Evolutionary conservation across 1,284 basidiomycete genomes (phyloP), one percentile per base, ranked within the genome.

Genomic region (Tilletia indica): DNA sequence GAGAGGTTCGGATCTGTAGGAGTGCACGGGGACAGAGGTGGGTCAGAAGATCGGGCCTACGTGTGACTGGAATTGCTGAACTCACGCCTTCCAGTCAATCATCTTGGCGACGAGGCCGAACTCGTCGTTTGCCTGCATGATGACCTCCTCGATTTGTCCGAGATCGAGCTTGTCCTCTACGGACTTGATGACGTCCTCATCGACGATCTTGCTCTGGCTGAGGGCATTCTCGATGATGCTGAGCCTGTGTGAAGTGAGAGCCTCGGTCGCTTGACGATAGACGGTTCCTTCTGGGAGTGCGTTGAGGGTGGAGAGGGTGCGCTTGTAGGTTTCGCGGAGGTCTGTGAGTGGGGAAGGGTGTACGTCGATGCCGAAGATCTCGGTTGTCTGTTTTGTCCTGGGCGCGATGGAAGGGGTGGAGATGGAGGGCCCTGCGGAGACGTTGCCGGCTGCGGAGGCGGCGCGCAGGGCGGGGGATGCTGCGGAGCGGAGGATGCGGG

Each of bases 41-140:
- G 45, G 42, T 70, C 70, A 39, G 54, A 21, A 49, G 72, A 9
- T 19, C 19, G 54, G 11, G n/a, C 1, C 11, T 34, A 34, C 19
- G n/a, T 11, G 21, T 19, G 8, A 11, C 54, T 21, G 54, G 54
- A 66, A 48, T 49, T 36, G 66, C 16, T 66, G 38, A 21, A 92
- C 93, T 87, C 85, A 99, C 95, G 92, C 89, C 87, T 97, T 97
- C 93, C 93, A 98, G 83, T 96, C 92, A 34, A 91, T 83, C 91
- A 98, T 93, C 86, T 93, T 93, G 49, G 87, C 87, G 1, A 89
- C 92, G 61, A 98, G 87, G 68, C 86, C 87, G 72, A 93, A 87
- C 86, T 99, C 96, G 77, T 92, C 91, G 78, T 91, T 85, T 3
- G 94, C 95, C 86, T 93, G 90, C 79, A 90, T 88, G 75, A 99